Base-by-base conservation (phyloP, 2,329 filamentous ascomycete genomes). In the Botrytis fabae region DNA sequence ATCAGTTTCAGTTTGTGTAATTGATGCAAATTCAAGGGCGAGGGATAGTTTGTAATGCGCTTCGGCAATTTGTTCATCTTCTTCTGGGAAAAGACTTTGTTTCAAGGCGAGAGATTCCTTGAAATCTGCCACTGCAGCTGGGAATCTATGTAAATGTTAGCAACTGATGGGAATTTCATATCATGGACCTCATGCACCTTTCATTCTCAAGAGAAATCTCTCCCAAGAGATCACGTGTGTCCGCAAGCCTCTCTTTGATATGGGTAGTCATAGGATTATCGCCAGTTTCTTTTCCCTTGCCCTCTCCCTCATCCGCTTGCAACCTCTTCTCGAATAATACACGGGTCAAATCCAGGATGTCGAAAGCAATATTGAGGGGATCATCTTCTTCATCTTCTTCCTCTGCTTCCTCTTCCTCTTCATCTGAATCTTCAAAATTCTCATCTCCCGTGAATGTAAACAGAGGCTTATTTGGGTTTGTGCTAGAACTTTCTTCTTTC, bases 161-260 rank as follows among this genome's bases (percentile, higher is more conserved):
- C n/a, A 74, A 60, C 59, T 12, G 61, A 16, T 57, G 3, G 35
- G 20, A n/a, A 28, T 35, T n/a, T 54, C 8, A 35, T 44, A 38
- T 4, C 10, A 38, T 66, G 7, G 16, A 59, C 42, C 54, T 70
- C 64, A 75, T 82, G 74, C 83, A 90, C 85, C 92, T 91, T 83
- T 98, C 96, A 78, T 96, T 97, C 84, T 99, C 96, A 42, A 99
- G 86, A n/a, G 93, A 97, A 75, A 99, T 98, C 83, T 99, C 96
- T 16, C 95, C 93, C 75, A 98, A 92, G 72, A 97, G 88, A 81
- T 98, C 95, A 81, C 98, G 94, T 14, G 94, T 97, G 80, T 99
- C 96, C 74, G 94, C 68, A 82, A 79, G 9, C 73, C 94, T 90
- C 82, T 97, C 93, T 82, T 94, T 95, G 80, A 95, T 86, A 74